Percentiles rank a stretch among this genome's conserved stretches.
Conservation (phyloP, 139 green algal species). For the Chlamydomonas schloesseri region DNA sequence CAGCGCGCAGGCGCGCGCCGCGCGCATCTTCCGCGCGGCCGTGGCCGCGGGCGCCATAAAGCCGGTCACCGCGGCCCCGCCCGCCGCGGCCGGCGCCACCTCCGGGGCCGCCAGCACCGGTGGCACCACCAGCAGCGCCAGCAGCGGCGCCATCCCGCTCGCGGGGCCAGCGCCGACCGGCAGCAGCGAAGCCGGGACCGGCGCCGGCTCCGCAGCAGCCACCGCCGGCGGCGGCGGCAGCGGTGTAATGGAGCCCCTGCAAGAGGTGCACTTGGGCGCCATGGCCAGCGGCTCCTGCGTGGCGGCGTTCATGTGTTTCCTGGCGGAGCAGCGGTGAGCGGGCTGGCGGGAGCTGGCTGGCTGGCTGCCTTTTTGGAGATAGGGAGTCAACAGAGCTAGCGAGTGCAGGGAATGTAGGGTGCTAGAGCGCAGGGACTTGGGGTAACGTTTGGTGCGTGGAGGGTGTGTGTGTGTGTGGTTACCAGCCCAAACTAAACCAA, state of each 20-base stretch:
- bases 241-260: background rate
- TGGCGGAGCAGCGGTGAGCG: slow-evolving; percentile 57
- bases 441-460: too few species aligned
- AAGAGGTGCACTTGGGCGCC: slow-evolving; percentile 78
- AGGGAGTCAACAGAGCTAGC: too few species aligned
- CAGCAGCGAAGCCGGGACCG: background rate
- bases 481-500: too few species aligned
- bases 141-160: background rate
- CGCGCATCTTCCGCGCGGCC: slow-evolving; percentile 54
- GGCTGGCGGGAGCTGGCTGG: too few species aligned
- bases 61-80: background rate
- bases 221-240: too few species aligned
- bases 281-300: slow-evolving; percentile 79
- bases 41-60: slow-evolving; percentile 61
- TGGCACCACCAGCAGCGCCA: background rate
- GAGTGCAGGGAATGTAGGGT: too few species aligned
- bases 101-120: background rate
- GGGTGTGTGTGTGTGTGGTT: too few species aligned
- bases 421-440: too few species aligned
- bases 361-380: too few species aligned
- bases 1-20: slow-evolving; percentile 74
- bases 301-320: slow-evolving; percentile 78
- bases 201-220: background rate
- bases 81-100: background rate
- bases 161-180: background rate